Evolutionary conservation across 768 basidiomycete genomes (phyloP), one percentile per base, ranked within the genome.

Genomic region (Terana coerulea): DNA sequence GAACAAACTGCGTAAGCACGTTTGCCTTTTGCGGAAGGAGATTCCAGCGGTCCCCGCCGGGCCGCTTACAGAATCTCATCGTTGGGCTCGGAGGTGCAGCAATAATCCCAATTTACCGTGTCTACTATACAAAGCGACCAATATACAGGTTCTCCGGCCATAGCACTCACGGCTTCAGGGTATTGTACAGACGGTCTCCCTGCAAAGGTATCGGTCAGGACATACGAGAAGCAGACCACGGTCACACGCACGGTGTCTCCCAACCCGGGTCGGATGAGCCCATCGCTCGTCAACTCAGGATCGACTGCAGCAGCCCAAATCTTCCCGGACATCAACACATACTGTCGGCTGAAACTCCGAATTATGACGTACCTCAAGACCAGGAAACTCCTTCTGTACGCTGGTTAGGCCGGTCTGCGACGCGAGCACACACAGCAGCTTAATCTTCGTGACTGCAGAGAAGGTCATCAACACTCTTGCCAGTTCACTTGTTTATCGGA

Each of bases 281-380:
- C 95, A 15, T 88, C 78, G 0, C 56, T 37, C 0, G 90, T 94
- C 55, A 98, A 66, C 0, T 74, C 64, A 5, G 83, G 68, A 62
- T 97, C 94, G 10, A 95, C 78, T 1, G 83, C 89, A 17, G 88
- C 91, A 34, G 82, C 84, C 87, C 88, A 95, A 35, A 95, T 85
- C 93, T 95, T 54, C 21, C 17, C 35, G 24, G 25, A n/a, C n/a
- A n/a, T n/a, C n/a, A n/a, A n/a, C n/a, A n/a, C n/a, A n/a, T n/a
- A n/a, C n/a, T n/a, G n/a, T n/a, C n/a, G n/a, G n/a, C n/a, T n/a
- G n/a, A n/a, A n/a, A n/a, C n/a, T 49, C 43, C 1, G 24, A 45
- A 46, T 25, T 49, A n/a, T 2, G 6, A 58, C 67, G 31, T 54
- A 88, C 91, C 76, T 98, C 89, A 7, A 98, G 75, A 3, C 82